A percentile compares a stretch with the other conserved stretches of the same genome.
phyloP scores from a whole-genome alignment of 805 yeast genomes.

The Yarrowia alimentaria region DNA sequence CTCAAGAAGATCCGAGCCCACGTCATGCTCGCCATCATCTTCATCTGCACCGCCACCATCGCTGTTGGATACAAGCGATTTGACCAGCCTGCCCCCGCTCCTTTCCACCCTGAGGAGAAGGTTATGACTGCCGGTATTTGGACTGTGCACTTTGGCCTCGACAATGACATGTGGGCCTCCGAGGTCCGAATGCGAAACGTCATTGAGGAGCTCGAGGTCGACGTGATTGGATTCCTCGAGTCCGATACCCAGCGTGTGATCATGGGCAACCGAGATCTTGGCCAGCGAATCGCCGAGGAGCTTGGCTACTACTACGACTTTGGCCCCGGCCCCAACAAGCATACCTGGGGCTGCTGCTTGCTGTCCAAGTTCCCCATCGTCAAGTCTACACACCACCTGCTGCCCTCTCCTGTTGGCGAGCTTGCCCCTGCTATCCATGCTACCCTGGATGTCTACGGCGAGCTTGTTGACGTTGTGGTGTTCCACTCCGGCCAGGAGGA shows the following conservation, averaged over 20 bases:
- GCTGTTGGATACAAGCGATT: constrained; percentile 56
- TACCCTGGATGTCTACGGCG: constrained; percentile 86
- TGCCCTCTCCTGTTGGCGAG: constrained; percentile 98
- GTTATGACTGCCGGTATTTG: constrained; percentile 93
- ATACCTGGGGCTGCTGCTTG: constrained; percentile 96
- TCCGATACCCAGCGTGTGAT: constrained; percentile 90
- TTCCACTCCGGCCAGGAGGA: constrained; percentile 99
- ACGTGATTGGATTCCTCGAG: constrained; percentile 86
- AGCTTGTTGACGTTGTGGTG: constrained; percentile 84
- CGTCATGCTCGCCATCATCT: constrained; percentile 36
- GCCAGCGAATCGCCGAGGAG: constrained; percentile 88
- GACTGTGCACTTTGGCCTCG: constrained; percentile 97
- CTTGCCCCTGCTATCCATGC: constrained; percentile 98
- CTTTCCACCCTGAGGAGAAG: constrained; percentile 66
- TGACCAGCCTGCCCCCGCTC: constrained; percentile 60
- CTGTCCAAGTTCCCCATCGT: constrained; percentile 92
- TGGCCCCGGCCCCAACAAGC: constrained; percentile 97
- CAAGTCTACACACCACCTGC: constrained; percentile 81
- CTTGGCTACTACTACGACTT: constrained; percentile 92
- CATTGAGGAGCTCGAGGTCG: constrained; percentile 81
- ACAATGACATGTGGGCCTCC: constrained; percentile 97
- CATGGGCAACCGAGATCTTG: constrained; percentile 93
- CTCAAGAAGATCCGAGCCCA: constrained; percentile 34
- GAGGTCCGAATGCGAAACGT: constrained; percentile 86
- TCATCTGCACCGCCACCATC: constrained; percentile 49